Conservation (phyloP, 2,329 filamentous ascomycete genomes). For the Aulographum hederae region DNA sequence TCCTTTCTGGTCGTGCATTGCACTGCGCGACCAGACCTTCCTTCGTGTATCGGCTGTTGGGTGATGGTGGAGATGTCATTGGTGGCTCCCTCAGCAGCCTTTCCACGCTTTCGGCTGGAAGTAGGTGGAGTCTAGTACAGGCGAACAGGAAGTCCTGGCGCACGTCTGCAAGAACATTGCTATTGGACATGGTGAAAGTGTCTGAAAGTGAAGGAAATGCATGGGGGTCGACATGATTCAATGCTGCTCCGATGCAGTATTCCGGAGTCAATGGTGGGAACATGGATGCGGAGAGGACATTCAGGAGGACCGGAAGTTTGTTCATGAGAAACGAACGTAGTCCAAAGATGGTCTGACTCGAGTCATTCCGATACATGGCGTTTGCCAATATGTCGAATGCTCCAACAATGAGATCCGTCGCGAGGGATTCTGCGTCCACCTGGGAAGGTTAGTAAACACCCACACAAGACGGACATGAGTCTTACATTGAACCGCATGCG, state of each 20-base stretch:
- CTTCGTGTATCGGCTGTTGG: slow-evolving; percentile 52
- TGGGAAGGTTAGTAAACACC: slow-evolving; percentile 8
- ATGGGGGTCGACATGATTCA: slow-evolving; percentile 43
- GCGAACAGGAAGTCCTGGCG: slow-evolving; percentile 75
- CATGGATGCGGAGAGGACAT: slow-evolving; percentile 35
- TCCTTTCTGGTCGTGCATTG: slow-evolving; percentile 53
- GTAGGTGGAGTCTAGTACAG: slow-evolving; percentile 74
- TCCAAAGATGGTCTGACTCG: slow-evolving; percentile 43
- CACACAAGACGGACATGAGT: too few species aligned
- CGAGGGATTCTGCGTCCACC: slow-evolving; percentile 12
- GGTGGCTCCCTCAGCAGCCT: slow-evolving; percentile 69
- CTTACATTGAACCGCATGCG: slow-evolving; percentile 67
- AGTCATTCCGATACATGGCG: slow-evolving; percentile 54
- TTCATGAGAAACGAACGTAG: slow-evolving; percentile 77
- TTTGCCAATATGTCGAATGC: slow-evolving; percentile 84
- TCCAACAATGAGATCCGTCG: slow-evolving; percentile 69
- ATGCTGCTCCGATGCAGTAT: slow-evolving; percentile 45
- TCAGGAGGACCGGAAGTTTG: slow-evolving; percentile 44
- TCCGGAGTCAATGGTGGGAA: slow-evolving; percentile 43
- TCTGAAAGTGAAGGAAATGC: slow-evolving; percentile 47
- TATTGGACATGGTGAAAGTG: slow-evolving; percentile 36
- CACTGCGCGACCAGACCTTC: slow-evolving; percentile 66
- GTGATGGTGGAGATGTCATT: slow-evolving; percentile 57
- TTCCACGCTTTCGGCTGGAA: slow-evolving; percentile 61
- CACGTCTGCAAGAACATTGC: slow-evolving; percentile 44